Evolutionary conservation across 352 stramenopile genomes (phyloP).

Genomic region (Globisporangium uncinulatum): DNA sequence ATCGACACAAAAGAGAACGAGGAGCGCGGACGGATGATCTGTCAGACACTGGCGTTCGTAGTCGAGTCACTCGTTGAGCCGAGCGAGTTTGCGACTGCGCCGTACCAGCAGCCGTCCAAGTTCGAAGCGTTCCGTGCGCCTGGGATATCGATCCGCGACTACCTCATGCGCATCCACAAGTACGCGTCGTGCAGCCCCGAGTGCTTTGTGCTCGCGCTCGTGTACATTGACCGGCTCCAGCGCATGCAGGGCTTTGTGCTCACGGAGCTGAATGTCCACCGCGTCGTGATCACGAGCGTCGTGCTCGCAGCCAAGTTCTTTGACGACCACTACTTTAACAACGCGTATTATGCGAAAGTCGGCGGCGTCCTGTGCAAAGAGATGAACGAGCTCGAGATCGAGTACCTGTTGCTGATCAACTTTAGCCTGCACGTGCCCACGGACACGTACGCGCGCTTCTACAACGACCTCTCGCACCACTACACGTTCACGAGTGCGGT

Average conservation of each 20-base stretch:
- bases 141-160: slow-evolving; percentile 79
- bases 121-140: slow-evolving; percentile 82
- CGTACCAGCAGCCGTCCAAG: slow-evolving; percentile 69
- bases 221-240: slow-evolving; percentile 99
- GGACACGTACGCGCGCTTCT: slow-evolving; percentile 89
- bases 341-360: slow-evolving; percentile 98
- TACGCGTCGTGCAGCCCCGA: slow-evolving; percentile 98
- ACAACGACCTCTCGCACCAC: slow-evolving; percentile 85
- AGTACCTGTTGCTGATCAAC: slow-evolving; percentile 98
- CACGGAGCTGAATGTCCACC: slow-evolving; percentile 97
- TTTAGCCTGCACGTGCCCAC: slow-evolving; percentile 95
- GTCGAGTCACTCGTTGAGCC: slow-evolving; percentile 77
- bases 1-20: slow-evolving; percentile 59
- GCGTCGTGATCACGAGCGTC: slow-evolving; percentile 96
- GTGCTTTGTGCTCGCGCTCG: slow-evolving; percentile 98
- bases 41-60: slow-evolving; percentile 72
- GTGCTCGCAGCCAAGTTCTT: slow-evolving; percentile 99
- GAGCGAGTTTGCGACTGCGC: slow-evolving; percentile 42
- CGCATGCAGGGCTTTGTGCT: slow-evolving; percentile 95
- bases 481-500: slow-evolving; percentile 63
- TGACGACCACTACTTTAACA: slow-evolving; percentile 99
- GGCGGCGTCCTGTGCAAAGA: slow-evolving; percentile 88
- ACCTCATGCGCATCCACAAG: slow-evolving; percentile 93
- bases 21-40: slow-evolving; percentile 69
- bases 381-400: slow-evolving; percentile 98